These are phyloP conservation scores for Chernovozyma sophiae-reginae DNA, from an alignment of 1,139 yeast species.

Conservation along the genomic window DNA sequence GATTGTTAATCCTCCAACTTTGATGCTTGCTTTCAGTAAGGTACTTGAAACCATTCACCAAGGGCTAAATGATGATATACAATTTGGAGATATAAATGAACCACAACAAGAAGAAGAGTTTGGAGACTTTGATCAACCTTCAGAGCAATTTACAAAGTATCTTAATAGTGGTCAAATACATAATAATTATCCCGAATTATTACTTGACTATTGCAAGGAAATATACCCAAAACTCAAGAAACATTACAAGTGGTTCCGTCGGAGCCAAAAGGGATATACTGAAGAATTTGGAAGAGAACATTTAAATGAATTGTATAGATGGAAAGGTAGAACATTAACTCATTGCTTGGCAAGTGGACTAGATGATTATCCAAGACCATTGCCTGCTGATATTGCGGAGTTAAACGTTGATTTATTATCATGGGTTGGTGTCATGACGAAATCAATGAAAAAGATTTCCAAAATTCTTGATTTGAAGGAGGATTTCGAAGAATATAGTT, in stretches of 20 bases:
- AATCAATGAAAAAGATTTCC: slow-evolving; percentile 75
- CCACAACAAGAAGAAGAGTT: slow-evolving; percentile 19
- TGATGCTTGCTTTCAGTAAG: slow-evolving; percentile 73
- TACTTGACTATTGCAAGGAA: slow-evolving; percentile 55
- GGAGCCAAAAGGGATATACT: slow-evolving; percentile 71
- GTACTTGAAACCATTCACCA: slow-evolving; percentile 43
- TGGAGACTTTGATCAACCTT: slow-evolving; percentile 11
- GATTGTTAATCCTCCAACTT: slow-evolving; percentile 94
- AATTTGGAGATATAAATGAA: slow-evolving; percentile 18
- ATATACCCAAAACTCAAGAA: slow-evolving; percentile 73
- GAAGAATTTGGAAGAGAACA: slow-evolving; percentile 69
- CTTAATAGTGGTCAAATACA: slow-evolving; percentile 50
- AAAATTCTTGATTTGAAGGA: slow-evolving; percentile 52
- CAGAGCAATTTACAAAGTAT: no score
- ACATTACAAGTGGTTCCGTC: slow-evolving; percentile 84
- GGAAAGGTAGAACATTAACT: slow-evolving; percentile 87
- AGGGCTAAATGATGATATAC: slow-evolving; percentile 14
- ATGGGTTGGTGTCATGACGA: slow-evolving; percentile 93
- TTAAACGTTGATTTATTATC: slow-evolving; percentile 83
- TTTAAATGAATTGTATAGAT: slow-evolving; percentile 69
- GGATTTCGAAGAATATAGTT: slow-evolving; percentile 51
- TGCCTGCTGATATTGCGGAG: slow-evolving; percentile 81
- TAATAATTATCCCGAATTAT: slow-evolving; percentile 56
- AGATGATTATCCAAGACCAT: slow-evolving; percentile 91
- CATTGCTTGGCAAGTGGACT: slow-evolving; percentile 92